Conservation (phyloP, 148 eudicot genomes). For the Camellia granthamiana region DNA sequence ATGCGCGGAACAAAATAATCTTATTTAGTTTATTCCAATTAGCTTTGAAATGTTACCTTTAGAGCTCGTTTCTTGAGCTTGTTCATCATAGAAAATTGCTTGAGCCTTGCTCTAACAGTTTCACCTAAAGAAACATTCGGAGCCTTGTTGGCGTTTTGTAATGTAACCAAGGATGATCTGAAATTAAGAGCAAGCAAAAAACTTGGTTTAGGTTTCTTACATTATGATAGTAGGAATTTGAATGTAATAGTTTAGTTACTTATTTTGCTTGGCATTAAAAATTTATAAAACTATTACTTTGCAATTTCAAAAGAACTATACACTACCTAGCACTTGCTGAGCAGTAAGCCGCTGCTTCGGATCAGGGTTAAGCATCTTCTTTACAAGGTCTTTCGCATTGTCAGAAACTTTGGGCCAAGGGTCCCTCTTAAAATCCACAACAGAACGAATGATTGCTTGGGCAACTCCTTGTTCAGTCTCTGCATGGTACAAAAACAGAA, state of each 20-base stretch:
- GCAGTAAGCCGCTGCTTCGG: slow-evolving; percentile 50
- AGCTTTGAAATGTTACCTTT: slow-evolving; percentile 19
- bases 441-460: slow-evolving; percentile 51
- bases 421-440: slow-evolving; percentile 49
- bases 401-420: slow-evolving; percentile 70
- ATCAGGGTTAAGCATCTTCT: slow-evolving; percentile 58
- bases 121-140: slow-evolving; percentile 38
- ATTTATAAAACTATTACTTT: too few relatives aligned
- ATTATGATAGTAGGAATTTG: neutral
- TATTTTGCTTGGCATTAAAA: neutral
- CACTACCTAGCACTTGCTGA: slow-evolving; percentile 47
- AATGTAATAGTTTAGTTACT: neutral
- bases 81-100: slow-evolving; percentile 41
- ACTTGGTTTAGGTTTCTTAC: neutral
- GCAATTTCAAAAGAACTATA: neutral
- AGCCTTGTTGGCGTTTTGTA: slow-evolving; percentile 31
- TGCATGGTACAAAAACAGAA: slow-evolving; percentile 25
- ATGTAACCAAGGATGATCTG: slow-evolving; percentile 46
- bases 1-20: too few relatives aligned
- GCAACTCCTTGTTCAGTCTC: slow-evolving; percentile 82
- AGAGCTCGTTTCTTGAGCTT: slow-evolving; percentile 41
- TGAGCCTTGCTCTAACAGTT: slow-evolving; percentile 34
- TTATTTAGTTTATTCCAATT: neutral
- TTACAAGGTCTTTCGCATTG: slow-evolving; percentile 56
- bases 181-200: neutral